These are phyloP conservation scores for Alternaria arborescens DNA, from an alignment of 2,329 filamentous ascomycete species.

Conservation along the genomic window DNA sequence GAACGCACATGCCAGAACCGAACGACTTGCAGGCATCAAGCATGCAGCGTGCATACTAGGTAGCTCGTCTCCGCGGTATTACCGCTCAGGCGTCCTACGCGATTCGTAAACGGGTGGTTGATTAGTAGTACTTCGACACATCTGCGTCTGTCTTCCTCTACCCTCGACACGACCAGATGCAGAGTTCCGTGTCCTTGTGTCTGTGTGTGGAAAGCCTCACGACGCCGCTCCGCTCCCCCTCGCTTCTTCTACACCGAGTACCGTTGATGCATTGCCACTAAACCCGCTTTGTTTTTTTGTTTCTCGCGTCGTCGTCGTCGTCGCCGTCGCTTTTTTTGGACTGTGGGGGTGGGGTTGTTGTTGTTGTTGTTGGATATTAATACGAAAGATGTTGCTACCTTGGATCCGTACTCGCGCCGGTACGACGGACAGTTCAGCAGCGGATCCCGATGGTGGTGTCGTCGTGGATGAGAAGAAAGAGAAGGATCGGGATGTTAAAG, in stretches of 20 bases:
- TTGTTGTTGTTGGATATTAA: neutral
- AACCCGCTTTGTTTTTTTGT: neutral
- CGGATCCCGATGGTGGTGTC: neutral
- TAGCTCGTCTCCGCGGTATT: neutral
- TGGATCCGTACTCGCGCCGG: neutral
- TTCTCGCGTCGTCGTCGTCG: neutral
- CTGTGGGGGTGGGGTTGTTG: neutral
- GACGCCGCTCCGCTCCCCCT: neutral
- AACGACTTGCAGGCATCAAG: neutral
- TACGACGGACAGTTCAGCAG: neutral
- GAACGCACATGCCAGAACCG: too few relatives aligned
- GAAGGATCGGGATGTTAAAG: neutral
- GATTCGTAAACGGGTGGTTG: neutral
- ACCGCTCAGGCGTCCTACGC: conserved; percentile 11
- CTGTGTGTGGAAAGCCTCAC: neutral
- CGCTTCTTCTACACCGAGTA: conserved; percentile 6
- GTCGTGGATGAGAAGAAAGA: neutral
- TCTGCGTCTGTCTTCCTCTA: neutral
- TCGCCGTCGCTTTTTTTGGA: too few relatives aligned
- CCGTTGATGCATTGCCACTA: neutral
- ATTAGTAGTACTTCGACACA: neutral
- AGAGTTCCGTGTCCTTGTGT: neutral
- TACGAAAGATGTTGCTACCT: neutral
- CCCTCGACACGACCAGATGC: neutral
- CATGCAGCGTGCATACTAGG: neutral